Conservation (phyloP, 495 filamentous ascomycete genomes). For the Aspergillus conjunctus region DNA sequence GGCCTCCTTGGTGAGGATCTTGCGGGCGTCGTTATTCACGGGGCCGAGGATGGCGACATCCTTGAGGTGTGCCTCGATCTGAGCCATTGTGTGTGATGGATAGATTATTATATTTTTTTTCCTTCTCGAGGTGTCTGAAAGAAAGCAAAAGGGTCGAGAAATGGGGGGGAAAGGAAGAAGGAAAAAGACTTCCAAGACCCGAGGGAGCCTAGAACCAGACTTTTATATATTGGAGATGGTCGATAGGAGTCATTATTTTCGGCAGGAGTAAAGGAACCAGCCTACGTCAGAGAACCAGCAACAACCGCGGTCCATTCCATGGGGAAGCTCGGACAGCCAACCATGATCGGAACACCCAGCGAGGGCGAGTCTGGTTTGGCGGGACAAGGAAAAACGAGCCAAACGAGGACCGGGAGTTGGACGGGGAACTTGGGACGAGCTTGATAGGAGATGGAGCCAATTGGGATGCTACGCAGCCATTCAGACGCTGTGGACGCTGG, state of each 20-base stretch:
- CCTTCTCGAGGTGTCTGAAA: conserved; percentile 5
- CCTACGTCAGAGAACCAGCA: conserved; percentile 42
- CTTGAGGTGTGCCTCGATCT: conserved; percentile 74
- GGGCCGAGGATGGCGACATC: conserved; percentile 83
- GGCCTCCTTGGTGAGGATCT: conserved; percentile 90
- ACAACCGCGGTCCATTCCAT: conserved; percentile 44
- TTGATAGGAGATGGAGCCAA: conserved; percentile 16
- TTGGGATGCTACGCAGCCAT: background rate
- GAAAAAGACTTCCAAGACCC: conserved; percentile 12
- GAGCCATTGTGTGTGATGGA: conserved; percentile 58
- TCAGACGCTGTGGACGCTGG: background rate
- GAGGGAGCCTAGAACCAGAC: conserved; percentile 8
- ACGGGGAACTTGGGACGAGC: conserved; percentile 12
- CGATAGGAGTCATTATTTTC: conserved; percentile 29
- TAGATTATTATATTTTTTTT: conserved; percentile 2
- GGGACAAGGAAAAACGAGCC: background rate
- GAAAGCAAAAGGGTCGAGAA: background rate
- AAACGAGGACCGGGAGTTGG: conserved; percentile 1
- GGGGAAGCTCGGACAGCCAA: conserved; percentile 5
- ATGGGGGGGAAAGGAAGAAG: conserved; percentile 8
- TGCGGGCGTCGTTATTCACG: conserved; percentile 75
- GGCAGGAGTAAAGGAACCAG: conserved; percentile 23
- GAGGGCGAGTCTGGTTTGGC: conserved; percentile 12
- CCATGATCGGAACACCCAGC: conserved; percentile 3
- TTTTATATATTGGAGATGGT: conserved; percentile 12